Evolutionary conservation across 192 early-diverging fungal species (phyloP), one percentile per base, ranked within the genome.

Genomic region (Backusella liffmaniae): DNA sequence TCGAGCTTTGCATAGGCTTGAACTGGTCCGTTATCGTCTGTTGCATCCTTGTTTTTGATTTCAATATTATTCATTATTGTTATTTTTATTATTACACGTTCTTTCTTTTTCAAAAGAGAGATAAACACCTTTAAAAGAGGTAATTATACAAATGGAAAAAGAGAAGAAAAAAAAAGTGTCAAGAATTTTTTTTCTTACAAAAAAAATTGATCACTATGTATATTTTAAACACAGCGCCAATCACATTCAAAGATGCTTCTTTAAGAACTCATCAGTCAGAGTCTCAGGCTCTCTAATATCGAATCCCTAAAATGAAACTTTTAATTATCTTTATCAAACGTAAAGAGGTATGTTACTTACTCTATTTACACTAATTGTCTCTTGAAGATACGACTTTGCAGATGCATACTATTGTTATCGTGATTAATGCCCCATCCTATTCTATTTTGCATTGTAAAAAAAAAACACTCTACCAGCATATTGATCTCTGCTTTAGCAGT

Each of bases 1-100:
- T 94, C 93, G 16, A 96, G 88, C 81, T 95, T 95, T 18, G 95
- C 95, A 76, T 94, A 96, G 1, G 94, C 93, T 82, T 94, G 94
- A 21, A 96, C 91, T 0, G 92, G 92, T 0, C 80, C 82, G 12
- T 62, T 62, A 59, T 59, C 23, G 12, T 62, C 26, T 62, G 56
- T 62, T 62, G 10, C 26, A 13, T 62, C 56, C 12, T 62, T 62
- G 23, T 30, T 62, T 29, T 59, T 59, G 21, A 59, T 10, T 23
- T 62, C 26, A 62, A 29, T 23, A 29, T 62, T 62, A 56, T 56
- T 23, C 53, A 56, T 23, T 56, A 56, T 21, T n/a, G n/a, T 7
- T 56, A 26, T 26, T 9, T 21, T 21, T 53, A 56, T 56, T 10
- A 6, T 3, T 23, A 56, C 53, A 56, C 53, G 53, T 26, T 21